These are phyloP conservation scores for Saturnispora sanitii DNA, from an alignment of 805 yeast genomes.

Conservation along the genomic window DNA sequence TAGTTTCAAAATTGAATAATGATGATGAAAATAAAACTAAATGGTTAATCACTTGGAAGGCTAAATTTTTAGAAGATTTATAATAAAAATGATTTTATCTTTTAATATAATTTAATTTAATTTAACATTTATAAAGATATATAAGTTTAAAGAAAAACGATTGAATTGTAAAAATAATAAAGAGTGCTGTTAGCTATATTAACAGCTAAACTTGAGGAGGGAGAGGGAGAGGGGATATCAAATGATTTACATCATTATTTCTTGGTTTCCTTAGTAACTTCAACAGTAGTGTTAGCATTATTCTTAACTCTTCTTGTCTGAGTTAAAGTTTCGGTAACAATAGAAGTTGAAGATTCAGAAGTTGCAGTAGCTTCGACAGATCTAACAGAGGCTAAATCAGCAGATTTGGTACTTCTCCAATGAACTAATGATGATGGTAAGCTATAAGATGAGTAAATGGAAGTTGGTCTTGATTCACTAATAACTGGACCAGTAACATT, in stretches of 20 bases:
- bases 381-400: slow-evolving; percentile 2
- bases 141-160: slow-evolving; percentile 1
- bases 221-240: slow-evolving; percentile 1
- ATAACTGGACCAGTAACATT: slow-evolving; percentile 5
- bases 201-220: neutral
- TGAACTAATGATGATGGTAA: slow-evolving; percentile 11
- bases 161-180: neutral
- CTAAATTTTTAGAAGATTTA: slow-evolving; percentile 30
- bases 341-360: slow-evolving; percentile 5
- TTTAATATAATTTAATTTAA: neutral
- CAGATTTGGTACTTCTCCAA: slow-evolving; percentile 9
- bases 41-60: slow-evolving; percentile 48
- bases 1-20: slow-evolving; percentile 39
- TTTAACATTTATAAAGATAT: neutral
- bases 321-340: slow-evolving; percentile 2
- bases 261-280: neutral
- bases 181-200: neutral
- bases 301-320: slow-evolving; percentile 4
- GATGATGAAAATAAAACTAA: slow-evolving; percentile 42
- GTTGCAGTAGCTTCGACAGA: slow-evolving; percentile 7
- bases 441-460: slow-evolving; percentile 12
- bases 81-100: too few relatives aligned
- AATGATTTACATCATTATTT: neutral
- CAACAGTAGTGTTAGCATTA: slow-evolving; percentile 4
- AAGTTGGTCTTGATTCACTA: slow-evolving; percentile 12